Conservation (phyloP, 2,329 filamentous ascomycete genomes). For the Coniella lustricola region DNA sequence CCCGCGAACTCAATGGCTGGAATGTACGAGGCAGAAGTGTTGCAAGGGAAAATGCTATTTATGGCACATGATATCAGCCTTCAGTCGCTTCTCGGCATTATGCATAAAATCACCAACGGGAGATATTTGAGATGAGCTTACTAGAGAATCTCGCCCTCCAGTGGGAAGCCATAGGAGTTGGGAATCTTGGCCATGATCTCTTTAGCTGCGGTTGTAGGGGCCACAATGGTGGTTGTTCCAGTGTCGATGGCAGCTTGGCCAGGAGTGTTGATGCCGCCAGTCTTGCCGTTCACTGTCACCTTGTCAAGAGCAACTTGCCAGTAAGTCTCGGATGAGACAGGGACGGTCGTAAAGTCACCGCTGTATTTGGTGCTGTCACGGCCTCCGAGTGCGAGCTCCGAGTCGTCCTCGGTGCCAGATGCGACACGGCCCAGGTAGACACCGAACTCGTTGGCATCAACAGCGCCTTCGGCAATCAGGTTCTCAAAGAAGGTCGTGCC, state of each 20-base stretch:
- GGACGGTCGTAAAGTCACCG: conserved; percentile 2
- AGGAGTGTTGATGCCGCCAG: background rate
- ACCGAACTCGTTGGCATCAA: conserved; percentile 9
- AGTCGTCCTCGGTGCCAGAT: conserved; percentile 7
- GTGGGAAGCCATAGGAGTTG: background rate
- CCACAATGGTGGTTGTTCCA: conserved; percentile 1
- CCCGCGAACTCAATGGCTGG: conserved; percentile 5
- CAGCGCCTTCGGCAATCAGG: background rate
- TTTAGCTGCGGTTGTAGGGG: conserved; percentile 1
- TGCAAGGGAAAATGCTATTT: conserved; percentile 6
- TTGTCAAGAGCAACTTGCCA: conserved; percentile 10
- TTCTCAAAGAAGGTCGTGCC: conserved; percentile 8
- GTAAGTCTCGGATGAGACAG: conserved; percentile 6
- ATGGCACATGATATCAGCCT: background rate
- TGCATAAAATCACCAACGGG: no score
- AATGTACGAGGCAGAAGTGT: conserved; percentile 2
- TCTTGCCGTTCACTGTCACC: conserved; percentile 4
- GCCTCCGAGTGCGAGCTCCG: conserved; percentile 4
- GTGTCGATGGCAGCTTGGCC: conserved; percentile 11
- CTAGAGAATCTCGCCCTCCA: conserved; percentile 7
- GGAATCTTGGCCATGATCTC: conserved; percentile 9
- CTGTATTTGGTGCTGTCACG: conserved; percentile 7
- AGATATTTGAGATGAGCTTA: background rate
- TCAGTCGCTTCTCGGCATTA: no score
- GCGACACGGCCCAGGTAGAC: conserved; percentile 9